Base-by-base conservation (phyloP, 2,329 filamentous ascomycete genomes). In the Xylaria arbuscula region DNA sequence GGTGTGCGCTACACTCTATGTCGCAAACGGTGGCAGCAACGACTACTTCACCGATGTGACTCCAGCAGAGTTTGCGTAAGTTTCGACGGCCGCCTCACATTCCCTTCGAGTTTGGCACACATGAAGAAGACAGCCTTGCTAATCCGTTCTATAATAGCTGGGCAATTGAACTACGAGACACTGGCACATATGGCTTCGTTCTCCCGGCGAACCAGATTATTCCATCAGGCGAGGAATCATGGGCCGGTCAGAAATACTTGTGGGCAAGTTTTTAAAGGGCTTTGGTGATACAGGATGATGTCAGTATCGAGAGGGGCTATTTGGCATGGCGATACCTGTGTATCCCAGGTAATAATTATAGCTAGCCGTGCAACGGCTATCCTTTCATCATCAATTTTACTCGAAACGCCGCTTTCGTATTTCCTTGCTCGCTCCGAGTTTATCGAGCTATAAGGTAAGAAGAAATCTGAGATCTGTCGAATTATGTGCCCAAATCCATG, bases 1-100 rank as follows among this genome's bases (percentile, higher is more conserved):
- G 4, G 81, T 76, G 10, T 82, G 81, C 62, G 67, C 76, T 7
- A 81, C 80, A 0, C 64, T 83, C 2, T 83, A 83, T 57, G 73
- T 67, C 15, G 67, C 74, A 24, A 58, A 62, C 11, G 76, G 76
- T 0, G 73, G 73, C 17, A 76, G 75, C 56, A 76, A 74, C 56
- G 76, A 78, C 54, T 78, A 78, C 51, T 70, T 78, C 42, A 77
- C 76, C 2, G 77, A 77, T 47, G 68, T 76, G 11, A 71, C 74
- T 9, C 59, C 63, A 34, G 73, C 75, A 8, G 72, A 76, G 24
- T 73, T 73, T 22, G 74, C 74, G 70, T 78, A 66, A 74, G 75
- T 75, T 17, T 36, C 50, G 8, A 28, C 19, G 9, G 3, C 38
- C 5, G 19, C 32, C 11, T 36, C 19, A 19, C 17, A 3, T 40